Evolutionary conservation across 2,329 filamentous ascomycete genomes (phyloP).

Genomic region (Hymenoscyphus occultus): DNA sequence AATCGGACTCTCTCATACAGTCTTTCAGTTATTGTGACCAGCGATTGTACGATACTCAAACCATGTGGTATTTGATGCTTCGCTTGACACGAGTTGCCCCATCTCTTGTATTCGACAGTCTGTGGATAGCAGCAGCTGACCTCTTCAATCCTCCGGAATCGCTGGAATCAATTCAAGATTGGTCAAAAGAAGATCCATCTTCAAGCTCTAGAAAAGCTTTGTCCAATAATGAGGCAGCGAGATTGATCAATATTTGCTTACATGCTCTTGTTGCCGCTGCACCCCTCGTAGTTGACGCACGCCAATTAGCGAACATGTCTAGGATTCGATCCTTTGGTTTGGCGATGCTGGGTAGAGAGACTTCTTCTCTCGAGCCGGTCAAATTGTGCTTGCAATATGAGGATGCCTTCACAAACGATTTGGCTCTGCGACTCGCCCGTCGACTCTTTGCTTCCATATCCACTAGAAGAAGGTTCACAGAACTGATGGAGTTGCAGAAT

Average conservation of each 20-base stretch:
- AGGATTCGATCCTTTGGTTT: slow-evolving; percentile 47
- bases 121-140: slow-evolving; percentile 59
- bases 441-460: slow-evolving; percentile 56
- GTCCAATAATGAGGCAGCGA: slow-evolving; percentile 33
- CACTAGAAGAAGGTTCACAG: slow-evolving; percentile 32
- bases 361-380: slow-evolving; percentile 46
- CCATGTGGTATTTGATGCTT: slow-evolving; percentile 61
- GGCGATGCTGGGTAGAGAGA: slow-evolving; percentile 46
- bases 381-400: slow-evolving; percentile 58
- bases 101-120: slow-evolving; percentile 58
- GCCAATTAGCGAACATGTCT: slow-evolving; percentile 55
- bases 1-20: slow-evolving; percentile 50
- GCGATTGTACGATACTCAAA: slow-evolving; percentile 57
- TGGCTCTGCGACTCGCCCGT: slow-evolving; percentile 56
- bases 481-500: slow-evolving; percentile 31
- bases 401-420: slow-evolving; percentile 59
- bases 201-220: slow-evolving; percentile 17
- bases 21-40: slow-evolving; percentile 54
- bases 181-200: slow-evolving; percentile 23
- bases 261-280: slow-evolving; percentile 60
- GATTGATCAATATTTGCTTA: slow-evolving; percentile 52
- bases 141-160: slow-evolving; percentile 53
- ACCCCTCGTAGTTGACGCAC: slow-evolving; percentile 40
- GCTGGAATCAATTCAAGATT: slow-evolving; percentile 27
- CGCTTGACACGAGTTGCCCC: slow-evolving; percentile 56